A percentile compares a stretch with the other conserved stretches of the same genome.
Evolutionary conservation across 495 filamentous ascomycete species (phyloP).

Genomic region (Penicillium bialowiezense): DNA sequence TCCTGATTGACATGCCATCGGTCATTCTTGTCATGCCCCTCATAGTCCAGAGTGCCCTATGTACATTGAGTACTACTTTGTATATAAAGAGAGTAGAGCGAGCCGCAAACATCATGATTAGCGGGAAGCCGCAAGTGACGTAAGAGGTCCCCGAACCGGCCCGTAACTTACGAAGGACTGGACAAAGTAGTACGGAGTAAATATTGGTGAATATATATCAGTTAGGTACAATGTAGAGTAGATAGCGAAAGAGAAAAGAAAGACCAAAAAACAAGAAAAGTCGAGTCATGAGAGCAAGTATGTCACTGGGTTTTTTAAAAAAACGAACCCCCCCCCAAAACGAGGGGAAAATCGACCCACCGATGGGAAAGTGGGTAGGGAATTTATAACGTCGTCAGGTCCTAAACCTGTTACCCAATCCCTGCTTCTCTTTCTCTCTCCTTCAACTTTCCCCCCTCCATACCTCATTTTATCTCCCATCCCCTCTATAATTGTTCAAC

Average conservation of each 20-base stretch:
- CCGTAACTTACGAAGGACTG: no score
- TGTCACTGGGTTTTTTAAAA: slow-evolving; percentile 6
- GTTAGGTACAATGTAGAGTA: no score
- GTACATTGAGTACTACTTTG: no score
- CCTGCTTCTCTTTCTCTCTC: slow-evolving; percentile 14
- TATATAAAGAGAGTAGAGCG: no score
- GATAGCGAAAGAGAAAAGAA: neutral
- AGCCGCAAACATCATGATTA: slow-evolving; percentile 11
- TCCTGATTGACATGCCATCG: no score
- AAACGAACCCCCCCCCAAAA: slow-evolving; percentile 16
- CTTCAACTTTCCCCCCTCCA: slow-evolving; percentile 4
- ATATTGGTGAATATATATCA: no score
- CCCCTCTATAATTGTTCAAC: slow-evolving; percentile 12
- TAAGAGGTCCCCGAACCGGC: slow-evolving; percentile 9
- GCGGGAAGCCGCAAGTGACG: slow-evolving; percentile 10
- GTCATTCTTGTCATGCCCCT: no score
- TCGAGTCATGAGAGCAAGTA: neutral
- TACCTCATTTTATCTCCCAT: slow-evolving; percentile 3
- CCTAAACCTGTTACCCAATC: slow-evolving; percentile 18
- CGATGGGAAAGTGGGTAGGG: slow-evolving; percentile 31
- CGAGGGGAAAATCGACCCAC: slow-evolving; percentile 42
- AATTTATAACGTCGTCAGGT: slow-evolving; percentile 37
- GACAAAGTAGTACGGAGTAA: no score
- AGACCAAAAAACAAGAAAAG: neutral
- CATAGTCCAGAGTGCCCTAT: no score